Conservation (phyloP, 1,284 basidiomycete genomes). For the Leccinum brunneo-olivaceum region DNA sequence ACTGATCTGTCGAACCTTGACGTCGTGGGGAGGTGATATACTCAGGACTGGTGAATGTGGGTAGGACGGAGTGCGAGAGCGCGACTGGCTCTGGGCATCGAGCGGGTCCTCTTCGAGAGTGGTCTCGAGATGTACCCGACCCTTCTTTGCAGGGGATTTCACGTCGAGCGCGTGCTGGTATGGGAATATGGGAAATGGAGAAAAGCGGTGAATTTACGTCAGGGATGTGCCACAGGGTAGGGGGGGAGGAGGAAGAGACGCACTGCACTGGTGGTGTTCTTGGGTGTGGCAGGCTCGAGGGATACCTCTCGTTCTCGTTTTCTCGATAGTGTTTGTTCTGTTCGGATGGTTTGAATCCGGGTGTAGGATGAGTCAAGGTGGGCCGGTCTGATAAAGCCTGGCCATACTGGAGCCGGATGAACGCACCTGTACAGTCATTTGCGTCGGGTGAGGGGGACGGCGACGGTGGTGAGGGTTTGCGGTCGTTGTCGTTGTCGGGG, state of each 20-base stretch:
- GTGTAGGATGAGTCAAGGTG: conserved; percentile 20
- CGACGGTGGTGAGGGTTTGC: conserved; percentile 23
- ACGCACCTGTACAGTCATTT: conserved; percentile 28
- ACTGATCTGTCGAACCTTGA: conserved; percentile 69
- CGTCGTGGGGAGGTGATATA: conserved; percentile 64
- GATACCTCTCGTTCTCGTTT: conserved; percentile 74
- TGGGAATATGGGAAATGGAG: conserved; percentile 13
- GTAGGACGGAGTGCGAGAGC: conserved; percentile 38
- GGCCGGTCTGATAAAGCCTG: conserved; percentile 25
- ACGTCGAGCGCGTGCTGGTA: conserved; percentile 46
- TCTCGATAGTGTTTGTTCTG: conserved; percentile 34
- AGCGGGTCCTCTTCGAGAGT: conserved; percentile 52
- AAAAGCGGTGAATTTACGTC: conserved; percentile 25
- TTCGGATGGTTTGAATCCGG: conserved; percentile 17
- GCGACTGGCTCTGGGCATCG: conserved; percentile 27
- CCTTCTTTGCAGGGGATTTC: conserved; percentile 65
- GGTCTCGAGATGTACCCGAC: conserved; percentile 51
- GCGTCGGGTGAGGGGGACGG: conserved; percentile 28
- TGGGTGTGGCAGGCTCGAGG: conserved; percentile 56
- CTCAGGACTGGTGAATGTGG: conserved; percentile 37
- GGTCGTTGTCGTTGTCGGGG: conserved; percentile 10
- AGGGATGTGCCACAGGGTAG: conserved; percentile 15
- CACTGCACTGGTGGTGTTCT: conserved; percentile 33
- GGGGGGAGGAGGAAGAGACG: conserved; percentile 13
- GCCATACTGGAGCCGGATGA: conserved; percentile 21